phyloP scores from a whole-genome alignment of 1,284 basidiomycete genomes.

The Amylostereum areolatum region DNA sequence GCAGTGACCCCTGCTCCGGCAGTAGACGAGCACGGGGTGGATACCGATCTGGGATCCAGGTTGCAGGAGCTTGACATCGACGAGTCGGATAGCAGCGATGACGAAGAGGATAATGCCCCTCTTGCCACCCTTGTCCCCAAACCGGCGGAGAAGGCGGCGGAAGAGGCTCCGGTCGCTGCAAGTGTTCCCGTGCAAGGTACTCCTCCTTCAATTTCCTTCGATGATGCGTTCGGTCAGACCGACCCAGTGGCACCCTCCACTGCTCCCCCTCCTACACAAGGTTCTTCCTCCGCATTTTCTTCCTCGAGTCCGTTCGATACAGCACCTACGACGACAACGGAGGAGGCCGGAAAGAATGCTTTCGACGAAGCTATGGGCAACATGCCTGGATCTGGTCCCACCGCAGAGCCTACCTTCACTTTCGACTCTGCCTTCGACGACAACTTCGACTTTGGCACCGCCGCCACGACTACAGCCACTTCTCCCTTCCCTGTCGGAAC shows the following conservation, averaged over 20 bases:
- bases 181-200: not conserved
- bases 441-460: constrained; percentile 75
- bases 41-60: constrained; percentile 46
- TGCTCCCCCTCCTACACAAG: constrained; percentile 19
- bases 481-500: too few relatives aligned
- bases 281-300: constrained; percentile 1
- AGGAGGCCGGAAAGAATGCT: constrained; percentile 47
- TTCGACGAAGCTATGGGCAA: constrained; percentile 72
- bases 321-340: not conserved
- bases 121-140: constrained; percentile 16
- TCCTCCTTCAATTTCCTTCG: constrained; percentile 5
- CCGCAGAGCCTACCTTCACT: constrained; percentile 32
- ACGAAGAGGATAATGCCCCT: constrained; percentile 42
- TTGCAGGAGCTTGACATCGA: constrained; percentile 63
- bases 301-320: not conserved
- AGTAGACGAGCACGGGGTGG: constrained; percentile 18
- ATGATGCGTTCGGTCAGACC: constrained; percentile 6
- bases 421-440: constrained; percentile 80
- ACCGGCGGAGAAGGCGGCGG: constrained; percentile 9
- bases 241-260: constrained; percentile 3
- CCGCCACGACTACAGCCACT: constrained; percentile 30
- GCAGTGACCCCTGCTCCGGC: constrained; percentile 2
- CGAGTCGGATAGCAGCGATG: constrained; percentile 53
- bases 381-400: constrained; percentile 31
- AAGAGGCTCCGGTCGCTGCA: not conserved